Evolutionary conservation across 1,284 basidiomycete genomes (phyloP).

Genomic region (Apiotrichum mycotoxinovorans): DNA sequence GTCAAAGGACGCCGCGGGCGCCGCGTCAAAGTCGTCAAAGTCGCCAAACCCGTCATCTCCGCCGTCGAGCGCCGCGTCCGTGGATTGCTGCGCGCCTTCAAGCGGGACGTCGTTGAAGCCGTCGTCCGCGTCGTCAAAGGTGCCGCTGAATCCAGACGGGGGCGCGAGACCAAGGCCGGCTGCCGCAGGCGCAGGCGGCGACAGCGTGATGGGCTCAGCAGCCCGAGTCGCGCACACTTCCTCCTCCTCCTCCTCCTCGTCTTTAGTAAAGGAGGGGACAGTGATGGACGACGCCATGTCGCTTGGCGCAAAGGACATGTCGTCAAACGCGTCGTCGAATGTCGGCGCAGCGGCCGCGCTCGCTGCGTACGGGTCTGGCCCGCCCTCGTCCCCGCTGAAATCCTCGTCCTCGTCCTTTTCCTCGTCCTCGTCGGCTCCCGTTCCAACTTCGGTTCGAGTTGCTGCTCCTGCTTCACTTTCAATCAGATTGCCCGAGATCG

Average conservation of each 20-base stretch:
- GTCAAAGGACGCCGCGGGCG: conserved; percentile 52
- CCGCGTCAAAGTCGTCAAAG: conserved; percentile 40
- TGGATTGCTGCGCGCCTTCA: neutral
- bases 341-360: neutral
- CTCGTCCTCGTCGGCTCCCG: neutral
- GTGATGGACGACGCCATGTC: too few relatives aligned
- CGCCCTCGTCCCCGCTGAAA: neutral
- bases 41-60: conserved; percentile 64
- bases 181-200: neutral
- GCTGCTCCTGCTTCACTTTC: too few relatives aligned
- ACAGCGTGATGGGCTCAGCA: neutral
- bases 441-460: too few relatives aligned
- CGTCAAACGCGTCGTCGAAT: neutral
- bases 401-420: neutral
- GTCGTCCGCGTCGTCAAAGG: conserved; percentile 1
- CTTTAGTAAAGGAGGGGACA: neutral
- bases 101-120: neutral
- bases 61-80: neutral
- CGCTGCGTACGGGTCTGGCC: neutral
- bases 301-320: neutral
- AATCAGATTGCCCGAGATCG: too few relatives aligned
- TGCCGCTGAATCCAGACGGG: too few relatives aligned
- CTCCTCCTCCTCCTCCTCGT: neutral
- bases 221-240: neutral
- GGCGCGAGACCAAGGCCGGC: neutral